Evolutionary conservation across 2,329 filamentous ascomycete species (phyloP).

Genomic region (Chlorencoelia australis): DNA sequence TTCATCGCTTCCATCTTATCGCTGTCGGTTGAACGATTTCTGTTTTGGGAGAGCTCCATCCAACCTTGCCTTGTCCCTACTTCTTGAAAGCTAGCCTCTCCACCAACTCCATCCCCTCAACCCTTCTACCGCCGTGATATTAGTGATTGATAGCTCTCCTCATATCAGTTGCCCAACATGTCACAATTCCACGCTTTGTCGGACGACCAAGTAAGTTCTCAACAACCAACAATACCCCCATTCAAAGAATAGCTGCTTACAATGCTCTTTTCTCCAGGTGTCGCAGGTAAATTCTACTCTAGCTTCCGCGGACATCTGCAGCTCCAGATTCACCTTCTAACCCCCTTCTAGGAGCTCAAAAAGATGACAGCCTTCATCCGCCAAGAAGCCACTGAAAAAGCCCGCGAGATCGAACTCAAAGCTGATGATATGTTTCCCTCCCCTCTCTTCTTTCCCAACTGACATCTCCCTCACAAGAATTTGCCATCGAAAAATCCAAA

Average conservation of each 20-base stretch:
- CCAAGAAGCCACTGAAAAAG: conserved; percentile 95
- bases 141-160: conserved; percentile 7
- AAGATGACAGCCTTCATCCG: conserved; percentile 99
- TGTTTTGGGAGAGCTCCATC: conserved; percentile 7
- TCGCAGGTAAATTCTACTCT: conserved; percentile 41
- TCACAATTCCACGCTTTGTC: conserved; percentile 90
- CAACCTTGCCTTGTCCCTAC: conserved; percentile 6
- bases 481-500: conserved; percentile 98
- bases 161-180: conserved; percentile 50
- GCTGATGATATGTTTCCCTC: conserved; percentile 57
- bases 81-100: conserved; percentile 11
- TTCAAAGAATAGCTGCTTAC: conserved; percentile 9
- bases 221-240: conserved; percentile 1
- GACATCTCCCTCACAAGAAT: conserved; percentile 45
- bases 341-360: conserved; percentile 59
- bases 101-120: conserved; percentile 11
- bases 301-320: neutral
- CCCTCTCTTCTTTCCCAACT: too few relatives aligned
- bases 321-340: neutral
- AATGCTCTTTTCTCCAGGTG: conserved; percentile 51
- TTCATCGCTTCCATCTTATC: too few relatives aligned
- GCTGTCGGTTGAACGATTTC: too few relatives aligned
- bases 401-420: conserved; percentile 94
- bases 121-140: too few relatives aligned
- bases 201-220: conserved; percentile 73